These are phyloP conservation scores for Quillaja saponaria DNA, from an alignment of 306 rosid genomes.

Conservation along the genomic window DNA sequence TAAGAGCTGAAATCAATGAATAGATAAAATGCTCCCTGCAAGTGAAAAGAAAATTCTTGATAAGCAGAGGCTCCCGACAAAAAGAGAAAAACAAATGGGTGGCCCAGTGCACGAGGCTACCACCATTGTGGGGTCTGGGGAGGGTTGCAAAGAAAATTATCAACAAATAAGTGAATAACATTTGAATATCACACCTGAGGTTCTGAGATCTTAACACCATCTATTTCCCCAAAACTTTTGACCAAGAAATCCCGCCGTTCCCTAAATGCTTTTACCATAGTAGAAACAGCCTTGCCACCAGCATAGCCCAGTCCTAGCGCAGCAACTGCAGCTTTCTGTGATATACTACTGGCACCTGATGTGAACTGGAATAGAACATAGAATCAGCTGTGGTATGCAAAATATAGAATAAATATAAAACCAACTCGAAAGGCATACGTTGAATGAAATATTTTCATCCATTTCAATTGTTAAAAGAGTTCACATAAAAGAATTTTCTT, in stretches of 20 bases:
- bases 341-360: conserved; percentile 88
- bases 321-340: conserved; percentile 94
- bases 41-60: neutral
- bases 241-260: conserved; percentile 92
- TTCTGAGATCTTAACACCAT: conserved; percentile 78
- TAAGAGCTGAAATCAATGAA: conserved; percentile 82
- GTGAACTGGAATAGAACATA: conserved; percentile 55
- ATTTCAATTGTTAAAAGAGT: conserved; percentile 11
- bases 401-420: conserved; percentile 13
- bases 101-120: too few species aligned
- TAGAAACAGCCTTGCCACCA: conserved; percentile 85
- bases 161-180: conserved; percentile 21
- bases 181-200: conserved; percentile 59
- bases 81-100: too few species aligned
- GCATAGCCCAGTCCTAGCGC: conserved; percentile 92
- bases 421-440: conserved; percentile 23
- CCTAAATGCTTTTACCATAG: conserved; percentile 88
- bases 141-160: neutral
- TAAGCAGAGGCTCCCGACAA: too few species aligned
- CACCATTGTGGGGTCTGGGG: too few species aligned
- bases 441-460: conserved; percentile 4
- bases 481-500: conserved; percentile 16
- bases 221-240: conserved; percentile 69
- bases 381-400: conserved; percentile 20
- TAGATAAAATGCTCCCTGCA: conserved; percentile 97